Percentiles rank a stretch among this genome's conserved stretches.
These are phyloP conservation scores for Canavalia ensiformis DNA, from an alignment of 306 rosid species.

Conservation along the genomic window DNA sequence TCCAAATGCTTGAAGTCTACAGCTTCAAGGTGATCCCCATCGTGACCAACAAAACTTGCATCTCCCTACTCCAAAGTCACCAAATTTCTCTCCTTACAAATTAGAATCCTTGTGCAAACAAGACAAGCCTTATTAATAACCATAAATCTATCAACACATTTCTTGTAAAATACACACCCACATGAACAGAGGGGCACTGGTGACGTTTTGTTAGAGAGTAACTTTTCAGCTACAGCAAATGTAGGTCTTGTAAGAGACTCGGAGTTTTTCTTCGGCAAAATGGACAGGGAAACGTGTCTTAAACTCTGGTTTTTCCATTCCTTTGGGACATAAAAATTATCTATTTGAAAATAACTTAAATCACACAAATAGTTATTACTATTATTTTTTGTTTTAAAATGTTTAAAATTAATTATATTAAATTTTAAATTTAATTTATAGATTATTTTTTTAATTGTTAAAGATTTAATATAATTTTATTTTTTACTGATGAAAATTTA, in stretches of 20 bases:
- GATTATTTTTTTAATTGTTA: too few relatives aligned
- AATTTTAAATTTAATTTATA: too few relatives aligned
- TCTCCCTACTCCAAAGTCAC: constrained; percentile 88
- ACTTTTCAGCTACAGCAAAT: constrained; percentile 96
- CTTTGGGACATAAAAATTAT: constrained; percentile 62
- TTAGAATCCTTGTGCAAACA: constrained; percentile 68
- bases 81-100: constrained; percentile 83
- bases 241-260: constrained; percentile 64
- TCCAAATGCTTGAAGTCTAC: constrained; percentile 96
- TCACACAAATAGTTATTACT: too few relatives aligned
- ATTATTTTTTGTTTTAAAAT: too few relatives aligned
- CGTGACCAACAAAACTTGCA: constrained; percentile 83
- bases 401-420: too few relatives aligned
- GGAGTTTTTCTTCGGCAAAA: constrained; percentile 80
- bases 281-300: constrained; percentile 81
- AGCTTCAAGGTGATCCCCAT: constrained; percentile 87
- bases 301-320: constrained; percentile 84
- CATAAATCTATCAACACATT: constrained; percentile 91
- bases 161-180: too few relatives aligned
- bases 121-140: constrained; percentile 91
- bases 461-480: too few relatives aligned
- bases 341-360: too few relatives aligned
- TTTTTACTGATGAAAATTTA: too few relatives aligned
- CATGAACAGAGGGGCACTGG: constrained; percentile 92
- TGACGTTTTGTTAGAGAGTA: constrained; percentile 82